Conservation (phyloP, 2,329 filamentous ascomycete genomes). For the Arthrinium phaeospermum region DNA sequence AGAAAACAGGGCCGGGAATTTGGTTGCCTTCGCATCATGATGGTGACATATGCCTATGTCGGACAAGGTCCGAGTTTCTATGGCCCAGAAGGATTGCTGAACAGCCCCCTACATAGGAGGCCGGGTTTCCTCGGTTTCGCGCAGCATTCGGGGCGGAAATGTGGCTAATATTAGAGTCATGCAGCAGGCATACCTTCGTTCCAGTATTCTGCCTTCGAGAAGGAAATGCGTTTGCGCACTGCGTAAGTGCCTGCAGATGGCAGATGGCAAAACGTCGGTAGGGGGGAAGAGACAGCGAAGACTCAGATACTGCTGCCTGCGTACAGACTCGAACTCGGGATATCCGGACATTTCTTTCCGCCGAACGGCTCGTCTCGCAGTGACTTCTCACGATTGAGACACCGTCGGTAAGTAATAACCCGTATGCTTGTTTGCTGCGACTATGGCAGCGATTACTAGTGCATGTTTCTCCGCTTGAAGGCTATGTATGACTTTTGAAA, state of each 20-base stretch:
- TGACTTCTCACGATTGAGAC: not conserved
- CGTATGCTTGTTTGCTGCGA: not conserved
- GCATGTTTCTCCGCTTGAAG: not conserved
- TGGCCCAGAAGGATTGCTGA: not conserved
- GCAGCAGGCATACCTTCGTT: not conserved
- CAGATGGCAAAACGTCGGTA: not conserved
- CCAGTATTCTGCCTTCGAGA: not conserved
- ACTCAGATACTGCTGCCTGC: not conserved
- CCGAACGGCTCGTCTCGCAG: not conserved
- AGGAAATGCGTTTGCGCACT: not conserved
- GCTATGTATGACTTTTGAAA: not conserved
- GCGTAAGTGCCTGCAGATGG: not conserved
- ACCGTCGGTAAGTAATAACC: not conserved
- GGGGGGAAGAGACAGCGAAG: not conserved
- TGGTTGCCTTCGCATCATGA: not conserved
- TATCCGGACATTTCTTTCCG: slow-evolving; percentile 7
- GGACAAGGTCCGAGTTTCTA: not conserved
- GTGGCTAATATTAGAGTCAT: slow-evolving; percentile 7
- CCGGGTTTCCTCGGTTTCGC: not conserved
- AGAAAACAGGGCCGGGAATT: not conserved
- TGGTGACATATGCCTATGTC: not conserved
- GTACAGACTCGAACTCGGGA: not conserved
- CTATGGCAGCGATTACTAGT: not conserved
- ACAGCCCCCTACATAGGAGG: not conserved
- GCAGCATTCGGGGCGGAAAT: not conserved